These are phyloP conservation scores for Tricladium varicosporioides DNA, from an alignment of 2,329 filamentous ascomycete species.

Conservation along the genomic window DNA sequence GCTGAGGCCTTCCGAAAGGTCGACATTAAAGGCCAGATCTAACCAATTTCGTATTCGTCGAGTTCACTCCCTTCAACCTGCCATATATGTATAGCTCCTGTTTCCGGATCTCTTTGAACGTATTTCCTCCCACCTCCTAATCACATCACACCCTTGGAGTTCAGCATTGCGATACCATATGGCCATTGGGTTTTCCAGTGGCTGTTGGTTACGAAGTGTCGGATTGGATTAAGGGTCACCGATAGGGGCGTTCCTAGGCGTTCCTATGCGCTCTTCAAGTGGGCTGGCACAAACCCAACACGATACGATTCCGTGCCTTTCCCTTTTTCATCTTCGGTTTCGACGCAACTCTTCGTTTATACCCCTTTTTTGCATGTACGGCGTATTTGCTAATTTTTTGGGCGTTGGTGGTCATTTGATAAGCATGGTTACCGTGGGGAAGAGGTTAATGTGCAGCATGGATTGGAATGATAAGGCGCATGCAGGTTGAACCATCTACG, in stretches of 20 bases:
- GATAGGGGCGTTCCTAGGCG: constrained; percentile 2
- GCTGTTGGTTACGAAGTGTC: constrained; percentile 16
- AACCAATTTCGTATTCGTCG: constrained; percentile 22
- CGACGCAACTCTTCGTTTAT: constrained; percentile 10
- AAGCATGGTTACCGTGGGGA: no score
- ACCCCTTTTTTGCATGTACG: constrained; percentile 14
- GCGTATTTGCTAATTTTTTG: constrained; percentile 2
- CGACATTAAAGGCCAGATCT: constrained; percentile 98
- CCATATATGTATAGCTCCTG: constrained; percentile 21
- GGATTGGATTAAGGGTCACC: constrained; percentile 10
- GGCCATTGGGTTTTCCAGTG: constrained; percentile 14
- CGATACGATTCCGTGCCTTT: constrained; percentile 4
- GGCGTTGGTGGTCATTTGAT: neutral
- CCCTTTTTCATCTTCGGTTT: constrained; percentile 6
- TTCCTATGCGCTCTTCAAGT: constrained; percentile 7
- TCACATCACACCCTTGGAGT: constrained; percentile 13
- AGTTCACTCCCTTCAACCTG: constrained; percentile 9
- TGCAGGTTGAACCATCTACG: no score
- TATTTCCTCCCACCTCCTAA: constrained; percentile 17
- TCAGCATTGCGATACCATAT: constrained; percentile 14
- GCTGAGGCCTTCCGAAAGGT: constrained; percentile 76
- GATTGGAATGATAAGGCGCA: no score
- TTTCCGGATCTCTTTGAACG: constrained; percentile 19
- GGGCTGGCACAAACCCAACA: constrained; percentile 11
- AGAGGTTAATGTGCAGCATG: no score